These are phyloP conservation scores for Achaetomium macrosporum DNA, from an alignment of 2,329 filamentous ascomycete species.

Conservation along the genomic window DNA sequence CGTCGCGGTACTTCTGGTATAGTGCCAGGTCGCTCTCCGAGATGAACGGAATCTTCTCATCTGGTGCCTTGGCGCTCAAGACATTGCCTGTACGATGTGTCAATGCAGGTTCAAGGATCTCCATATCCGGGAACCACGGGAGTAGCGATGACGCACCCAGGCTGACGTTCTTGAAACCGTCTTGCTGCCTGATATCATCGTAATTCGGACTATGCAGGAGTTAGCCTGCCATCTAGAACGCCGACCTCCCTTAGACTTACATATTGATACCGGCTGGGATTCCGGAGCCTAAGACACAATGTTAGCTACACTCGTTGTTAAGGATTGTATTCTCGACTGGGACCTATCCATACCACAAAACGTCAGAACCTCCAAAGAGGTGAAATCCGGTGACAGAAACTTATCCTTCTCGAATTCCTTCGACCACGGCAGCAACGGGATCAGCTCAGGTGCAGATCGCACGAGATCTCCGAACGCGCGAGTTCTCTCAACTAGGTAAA, in stretches of 20 bases:
- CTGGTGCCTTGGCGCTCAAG: slow-evolving; percentile 80
- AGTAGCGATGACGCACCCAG: slow-evolving; percentile 42
- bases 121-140: too few relatives aligned
- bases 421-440: slow-evolving; percentile 83
- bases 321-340: too few relatives aligned
- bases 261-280: slow-evolving; percentile 66
- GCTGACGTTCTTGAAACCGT: slow-evolving; percentile 90
- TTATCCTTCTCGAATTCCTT: slow-evolving; percentile 92
- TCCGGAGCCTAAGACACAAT: slow-evolving; percentile 39
- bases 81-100: slow-evolving; percentile 57
- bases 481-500: slow-evolving; percentile 73
- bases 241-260: slow-evolving; percentile 23
- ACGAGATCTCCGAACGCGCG: slow-evolving; percentile 83
- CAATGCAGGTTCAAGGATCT: background rate
- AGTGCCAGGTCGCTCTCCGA: slow-evolving; percentile 68
- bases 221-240: background rate
- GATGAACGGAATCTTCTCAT: slow-evolving; percentile 91
- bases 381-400: slow-evolving; percentile 93
- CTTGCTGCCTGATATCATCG: slow-evolving; percentile 71
- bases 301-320: background rate
- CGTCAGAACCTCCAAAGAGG: slow-evolving; percentile 82
- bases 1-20: slow-evolving; percentile 77
- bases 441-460: slow-evolving; percentile 70
- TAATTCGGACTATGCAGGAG: slow-evolving; percentile 50
- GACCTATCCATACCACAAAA: slow-evolving; percentile 49